phyloP scores from a whole-genome alignment of 495 filamentous ascomycete species.

The Aspergillus nidulans region DNA sequence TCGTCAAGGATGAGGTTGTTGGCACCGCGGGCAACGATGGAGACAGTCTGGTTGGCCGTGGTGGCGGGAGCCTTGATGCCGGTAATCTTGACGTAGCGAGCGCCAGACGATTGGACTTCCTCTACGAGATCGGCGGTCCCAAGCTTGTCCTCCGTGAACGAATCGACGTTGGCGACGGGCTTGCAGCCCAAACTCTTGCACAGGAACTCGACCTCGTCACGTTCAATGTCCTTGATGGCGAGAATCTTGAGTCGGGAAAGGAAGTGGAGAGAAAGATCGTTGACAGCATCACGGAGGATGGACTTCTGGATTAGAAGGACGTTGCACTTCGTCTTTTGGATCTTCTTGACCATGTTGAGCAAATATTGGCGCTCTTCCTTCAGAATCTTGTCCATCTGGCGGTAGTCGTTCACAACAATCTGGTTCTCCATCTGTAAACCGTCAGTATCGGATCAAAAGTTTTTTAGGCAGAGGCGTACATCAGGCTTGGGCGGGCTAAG shows the following conservation, averaged over 20 bases:
- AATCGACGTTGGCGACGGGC: slow-evolving; percentile 97
- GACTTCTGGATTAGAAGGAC: slow-evolving; percentile 98
- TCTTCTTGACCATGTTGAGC: slow-evolving; percentile 99
- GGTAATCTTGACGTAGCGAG: slow-evolving; percentile 88
- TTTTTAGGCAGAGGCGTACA: slow-evolving; percentile 46
- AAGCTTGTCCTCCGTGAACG: slow-evolving; percentile 98
- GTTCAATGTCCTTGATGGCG: slow-evolving; percentile 93
- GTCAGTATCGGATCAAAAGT: slow-evolving; percentile 3
- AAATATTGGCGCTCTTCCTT: slow-evolving; percentile 98
- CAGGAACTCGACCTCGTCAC: slow-evolving; percentile 97
- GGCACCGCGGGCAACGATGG: slow-evolving; percentile 88
- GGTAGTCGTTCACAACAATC: slow-evolving; percentile 97
- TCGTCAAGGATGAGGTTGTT: slow-evolving; percentile 94
- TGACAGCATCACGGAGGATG: slow-evolving; percentile 94
- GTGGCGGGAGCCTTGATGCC: slow-evolving; percentile 65
- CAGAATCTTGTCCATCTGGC: slow-evolving; percentile 99
- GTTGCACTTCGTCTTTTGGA: slow-evolving; percentile 99
- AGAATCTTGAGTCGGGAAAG: slow-evolving; percentile 95
- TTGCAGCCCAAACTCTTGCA: slow-evolving; percentile 98
- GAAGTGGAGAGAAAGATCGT: slow-evolving; percentile 95
- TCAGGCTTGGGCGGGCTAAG: slow-evolving; percentile 97
- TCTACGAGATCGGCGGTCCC: slow-evolving; percentile 94
- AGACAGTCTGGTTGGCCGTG: slow-evolving; percentile 73
- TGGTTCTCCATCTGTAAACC: slow-evolving; percentile 88
- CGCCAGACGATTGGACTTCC: slow-evolving; percentile 80